phyloP scores from a whole-genome alignment of 371 early-diverging fungal species.

The Apophysomyces trapeziformis region DNA sequence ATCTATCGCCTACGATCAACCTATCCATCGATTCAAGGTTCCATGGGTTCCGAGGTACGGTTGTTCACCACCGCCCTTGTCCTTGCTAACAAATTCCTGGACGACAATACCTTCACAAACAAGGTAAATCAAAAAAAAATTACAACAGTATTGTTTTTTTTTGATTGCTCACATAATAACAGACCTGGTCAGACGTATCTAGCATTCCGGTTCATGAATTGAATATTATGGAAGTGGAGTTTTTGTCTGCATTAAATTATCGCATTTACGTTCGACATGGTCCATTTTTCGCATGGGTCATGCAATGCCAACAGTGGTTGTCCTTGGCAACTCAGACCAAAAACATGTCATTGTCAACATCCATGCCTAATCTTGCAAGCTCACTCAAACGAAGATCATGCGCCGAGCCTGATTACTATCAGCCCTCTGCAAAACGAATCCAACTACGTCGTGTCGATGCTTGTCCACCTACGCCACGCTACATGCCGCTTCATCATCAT shows the following conservation, averaged over 20 bases:
- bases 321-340: conserved; percentile 11
- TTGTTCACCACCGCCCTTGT: conserved; percentile 69
- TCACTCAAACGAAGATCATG: conserved; percentile 13
- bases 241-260: conserved; percentile 63
- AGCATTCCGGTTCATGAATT: conserved; percentile 66
- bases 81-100: conserved; percentile 68
- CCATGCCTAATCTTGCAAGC: conserved; percentile 21
- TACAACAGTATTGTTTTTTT: neutral
- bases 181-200: conserved; percentile 79
- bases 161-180: conserved; percentile 6
- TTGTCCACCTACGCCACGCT: conserved; percentile 20
- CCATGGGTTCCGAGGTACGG: conserved; percentile 64
- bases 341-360: conserved; percentile 15
- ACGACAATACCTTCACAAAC: conserved; percentile 74
- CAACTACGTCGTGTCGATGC: neutral
- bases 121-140: conserved; percentile 37
- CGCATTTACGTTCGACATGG: conserved; percentile 42
- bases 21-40: conserved; percentile 45
- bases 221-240: conserved; percentile 78
- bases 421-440: conserved; percentile 7
- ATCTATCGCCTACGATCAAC: conserved; percentile 42
- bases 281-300: conserved; percentile 47
- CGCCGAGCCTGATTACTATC: conserved; percentile 12
- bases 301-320: conserved; percentile 37
- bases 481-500: conserved; percentile 11